phyloP scores from a whole-genome alignment of 257 asterid species.

The Misopates orontium region DNA sequence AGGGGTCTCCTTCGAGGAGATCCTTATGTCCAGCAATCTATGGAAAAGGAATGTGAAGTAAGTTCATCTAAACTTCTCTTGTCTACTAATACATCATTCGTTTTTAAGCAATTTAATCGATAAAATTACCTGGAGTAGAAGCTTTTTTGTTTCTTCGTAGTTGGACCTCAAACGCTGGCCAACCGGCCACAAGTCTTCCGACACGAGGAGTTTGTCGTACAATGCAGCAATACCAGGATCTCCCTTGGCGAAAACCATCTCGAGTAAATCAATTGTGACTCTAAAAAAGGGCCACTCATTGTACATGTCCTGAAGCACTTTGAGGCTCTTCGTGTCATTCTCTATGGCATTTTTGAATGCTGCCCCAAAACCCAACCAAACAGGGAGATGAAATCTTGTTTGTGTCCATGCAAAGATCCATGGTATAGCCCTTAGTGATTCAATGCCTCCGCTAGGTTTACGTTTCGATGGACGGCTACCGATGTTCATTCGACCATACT shows the following conservation, averaged over 20 bases:
- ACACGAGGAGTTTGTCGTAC: conserved; percentile 59
- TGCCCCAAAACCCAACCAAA: conserved; percentile 68
- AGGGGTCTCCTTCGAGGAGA: conserved; percentile 31
- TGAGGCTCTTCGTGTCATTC: conserved; percentile 46
- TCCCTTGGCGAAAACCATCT: conserved; percentile 75
- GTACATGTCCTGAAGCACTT: conserved; percentile 61
- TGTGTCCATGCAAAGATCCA: conserved; percentile 80
- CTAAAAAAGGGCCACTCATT: conserved; percentile 69
- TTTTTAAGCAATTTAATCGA: too few relatives aligned
- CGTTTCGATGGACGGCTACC: conserved; percentile 72
- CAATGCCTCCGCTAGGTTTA: conserved; percentile 67
- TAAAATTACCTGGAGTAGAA: conserved; percentile 55
- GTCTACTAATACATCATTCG: too few relatives aligned
- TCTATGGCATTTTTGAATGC: conserved; percentile 52
- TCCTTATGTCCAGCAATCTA: conserved; percentile 32
- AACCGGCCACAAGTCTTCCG: conserved; percentile 48
- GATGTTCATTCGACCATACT: conserved; percentile 70
- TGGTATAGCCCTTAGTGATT: conserved; percentile 64
- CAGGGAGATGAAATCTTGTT: conserved; percentile 67
- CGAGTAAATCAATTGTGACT: conserved; percentile 59
- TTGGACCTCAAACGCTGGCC: conserved; percentile 51
- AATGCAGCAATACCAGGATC: conserved; percentile 62
- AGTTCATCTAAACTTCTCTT: too few relatives aligned
- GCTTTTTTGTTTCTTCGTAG: conserved; percentile 54
- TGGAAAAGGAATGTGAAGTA: background rate